Base-by-base conservation (phyloP, 2,329 filamentous ascomycete genomes). In the Calycina herbarum region DNA sequence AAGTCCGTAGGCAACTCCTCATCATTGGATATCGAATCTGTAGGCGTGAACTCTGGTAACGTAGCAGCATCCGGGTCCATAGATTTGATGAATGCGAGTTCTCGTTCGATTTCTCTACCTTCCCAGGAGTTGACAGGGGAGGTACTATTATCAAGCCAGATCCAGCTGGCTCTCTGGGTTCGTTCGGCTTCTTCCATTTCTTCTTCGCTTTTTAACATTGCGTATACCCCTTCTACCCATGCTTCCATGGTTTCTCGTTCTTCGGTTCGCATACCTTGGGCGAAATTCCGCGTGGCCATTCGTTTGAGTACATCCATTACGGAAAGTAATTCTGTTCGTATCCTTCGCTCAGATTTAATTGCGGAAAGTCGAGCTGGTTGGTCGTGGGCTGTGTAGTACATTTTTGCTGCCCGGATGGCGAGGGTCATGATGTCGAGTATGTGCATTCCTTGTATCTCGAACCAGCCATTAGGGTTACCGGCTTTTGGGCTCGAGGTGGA, bases 301-400 rank as follows among this genome's bases (percentile, higher is more conserved):
- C 92, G 89, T 78, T 96, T 97, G 63, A 99, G 81, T 2, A 96
- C 89, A 72, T 99, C 95, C 77, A 99, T 88, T 54, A 97, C 92
- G 64, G 87, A 86, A 51, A 97, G 86, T 8, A 98, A 81, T 73
- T 98, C 94, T 61, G 90, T 84, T 54, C 95, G 89, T 59, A 99
- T 90, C 70, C 91, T 85, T 68, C 90, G 92, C 77, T 99, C 95
- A 0, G 92, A 88, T 77, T 92, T 94, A 78, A 98, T 96, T 33
- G 90, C 82, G 74, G 95, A 92, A 20, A 98, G 82, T 45, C 92
- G 89, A 71, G 95, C 90, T 1, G 94, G 93, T 62, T 94, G 85
- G 74, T 96, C 91, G 76, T 98, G 95, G 3, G 93, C 86, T 0
- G 94, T 97, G 79, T 99, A 98, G 80, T 98, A 99, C 73, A 96